Evolutionary conservation across 1,139 yeast genomes (phyloP).

Genomic region (Lodderomyces margitis): DNA sequence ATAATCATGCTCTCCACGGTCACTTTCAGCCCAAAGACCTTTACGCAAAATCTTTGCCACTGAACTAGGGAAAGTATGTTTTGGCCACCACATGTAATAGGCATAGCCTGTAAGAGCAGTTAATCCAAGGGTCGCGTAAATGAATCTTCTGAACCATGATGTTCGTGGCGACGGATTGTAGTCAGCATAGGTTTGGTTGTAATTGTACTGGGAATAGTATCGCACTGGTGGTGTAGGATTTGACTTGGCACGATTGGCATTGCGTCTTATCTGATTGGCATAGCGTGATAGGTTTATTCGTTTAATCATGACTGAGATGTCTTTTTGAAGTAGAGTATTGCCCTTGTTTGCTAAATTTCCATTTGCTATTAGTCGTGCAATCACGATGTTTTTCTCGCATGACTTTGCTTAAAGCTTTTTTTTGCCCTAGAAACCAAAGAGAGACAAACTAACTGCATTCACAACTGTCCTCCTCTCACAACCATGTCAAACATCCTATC

Average conservation of each 20-base stretch:
- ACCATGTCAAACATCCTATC: conserved; percentile 37
- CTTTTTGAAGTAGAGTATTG: too few relatives aligned
- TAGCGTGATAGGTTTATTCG: background rate
- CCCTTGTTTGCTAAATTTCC: too few relatives aligned
- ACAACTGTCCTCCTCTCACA: background rate
- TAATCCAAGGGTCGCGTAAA: conserved; percentile 26
- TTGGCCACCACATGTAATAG: conserved; percentile 63
- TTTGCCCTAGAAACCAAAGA: too few relatives aligned
- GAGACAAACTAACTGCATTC: too few relatives aligned
- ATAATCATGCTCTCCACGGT: conserved; percentile 61
- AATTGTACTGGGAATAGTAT: conserved; percentile 4
- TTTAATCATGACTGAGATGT: background rate
- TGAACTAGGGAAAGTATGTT: conserved; percentile 46
- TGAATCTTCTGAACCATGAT: conserved; percentile 19
- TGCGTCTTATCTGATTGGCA: background rate
- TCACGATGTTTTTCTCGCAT: too few relatives aligned
- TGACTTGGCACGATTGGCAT: background rate
- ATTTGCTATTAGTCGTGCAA: background rate
- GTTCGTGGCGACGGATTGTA: conserved; percentile 17
- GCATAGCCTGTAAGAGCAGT: conserved; percentile 32
- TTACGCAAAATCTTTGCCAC: conserved; percentile 72
- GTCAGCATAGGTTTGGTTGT: conserved; percentile 10
- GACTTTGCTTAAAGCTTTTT: background rate
- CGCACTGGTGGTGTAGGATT: background rate
- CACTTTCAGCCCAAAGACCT: conserved; percentile 84